Percentiles rank a stretch among this genome's conserved stretches.
Evolutionary conservation across 306 rosid genomes (phyloP).

Genomic region (Cucumis sativus): Cucumber_9930_V3 NC_026659.2:28494001-28494500

Average conservation of each 20-base stretch:
- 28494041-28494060: background rate
- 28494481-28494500: no score
- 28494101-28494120: slow-evolving; percentile 67
- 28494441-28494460: background rate
- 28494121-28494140: slow-evolving; percentile 94
- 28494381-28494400: background rate
- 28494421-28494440: background rate
- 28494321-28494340: background rate
- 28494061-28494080: background rate
- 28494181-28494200: slow-evolving; percentile 56
- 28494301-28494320: background rate
- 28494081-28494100: slow-evolving; percentile 14
- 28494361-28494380: background rate
- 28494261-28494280: background rate
- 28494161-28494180: slow-evolving; percentile 86
- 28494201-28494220: background rate
- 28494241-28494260: background rate
- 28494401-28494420: background rate
- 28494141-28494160: slow-evolving; percentile 90
- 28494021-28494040: background rate
- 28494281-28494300: background rate
- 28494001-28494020: background rate
- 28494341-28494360: background rate
- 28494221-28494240: background rate
- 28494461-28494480: background rate